These are phyloP conservation scores for Polyporus tsugae DNA, from an alignment of 1,284 basidiomycete genomes.

Conservation along the genomic window DNA sequence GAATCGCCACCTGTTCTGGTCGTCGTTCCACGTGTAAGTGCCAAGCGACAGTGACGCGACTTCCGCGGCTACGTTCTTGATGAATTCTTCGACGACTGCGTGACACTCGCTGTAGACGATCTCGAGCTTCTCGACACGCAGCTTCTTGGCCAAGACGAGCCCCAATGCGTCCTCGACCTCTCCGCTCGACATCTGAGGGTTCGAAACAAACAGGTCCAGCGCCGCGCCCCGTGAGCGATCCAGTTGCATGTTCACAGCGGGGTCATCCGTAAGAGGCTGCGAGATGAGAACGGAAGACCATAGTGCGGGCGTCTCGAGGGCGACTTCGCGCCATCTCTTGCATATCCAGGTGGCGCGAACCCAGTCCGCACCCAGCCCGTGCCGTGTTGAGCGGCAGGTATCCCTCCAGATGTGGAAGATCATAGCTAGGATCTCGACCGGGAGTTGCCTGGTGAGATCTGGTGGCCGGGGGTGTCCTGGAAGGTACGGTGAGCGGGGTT, in stretches of 20 bases:
- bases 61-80: not conserved
- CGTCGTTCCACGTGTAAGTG: too few species aligned
- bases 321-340: not conserved
- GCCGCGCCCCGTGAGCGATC: not conserved
- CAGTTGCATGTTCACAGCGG: not conserved
- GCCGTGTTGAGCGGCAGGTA: not conserved
- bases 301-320: not conserved
- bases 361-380: not conserved
- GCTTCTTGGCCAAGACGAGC: not conserved
- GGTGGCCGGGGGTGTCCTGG: too few species aligned
- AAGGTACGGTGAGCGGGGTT: too few species aligned
- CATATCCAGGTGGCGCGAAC: not conserved
- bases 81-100: not conserved
- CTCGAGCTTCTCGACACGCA: not conserved
- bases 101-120: not conserved
- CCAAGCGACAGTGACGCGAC: not conserved
- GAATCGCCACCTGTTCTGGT: not conserved
- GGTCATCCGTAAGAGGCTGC: not conserved
- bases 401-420: not conserved
- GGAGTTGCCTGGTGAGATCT: not conserved
- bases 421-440: not conserved
- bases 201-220: not conserved
- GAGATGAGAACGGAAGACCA: not conserved
- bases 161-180: not conserved
- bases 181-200: not conserved